Base-by-base conservation (phyloP, 495 filamentous ascomycete genomes). In the Penicillium pancosmium region DNA sequence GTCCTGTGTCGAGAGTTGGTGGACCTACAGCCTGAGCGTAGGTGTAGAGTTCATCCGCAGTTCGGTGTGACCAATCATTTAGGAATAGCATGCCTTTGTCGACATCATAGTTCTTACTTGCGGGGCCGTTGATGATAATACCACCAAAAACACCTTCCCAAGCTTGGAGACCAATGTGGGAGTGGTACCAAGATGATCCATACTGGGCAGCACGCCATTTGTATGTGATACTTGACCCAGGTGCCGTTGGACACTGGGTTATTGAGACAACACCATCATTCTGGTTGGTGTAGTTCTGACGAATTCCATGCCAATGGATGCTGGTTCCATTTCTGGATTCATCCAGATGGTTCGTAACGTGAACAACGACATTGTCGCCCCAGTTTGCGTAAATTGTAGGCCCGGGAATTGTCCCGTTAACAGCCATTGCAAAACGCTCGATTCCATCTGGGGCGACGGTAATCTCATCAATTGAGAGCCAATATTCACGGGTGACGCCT, bases 151-250 rank as follows among this genome's bases (percentile, higher is more conserved):
- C 56, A 34, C 76, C 72, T 43, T 73, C 65, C 66, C 72, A 75
- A 0, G 89, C 80, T 1, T 88, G 88, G 82, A 80, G 50, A 80
- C 90, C 75, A 15, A 80, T 78, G 61, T 91, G 89, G 0, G 86
- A 88, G 68, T 92, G 89, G 63, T 91, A 92, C 90, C 90, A 92
- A 67, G 89, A 89, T 0, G 87, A 87, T 11, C 89, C 89, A 12
- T 85, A 84, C 68, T 91, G 86, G 44, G 84, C 73, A 62, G 90
- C 88, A 11, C 84, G 86, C 71, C 92, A 93, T 62, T 87, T 83
- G 64, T 92, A 92, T 5, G 81, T 89, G 52, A 90, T 84, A 21
- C 73, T 81, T 36, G 68, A 65, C 13, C 85, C 87, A 0, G 89
- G 85, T 9, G 82, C 76, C 50, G 86, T 82, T 1, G 83, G 71